Conservation (phyloP, 1,284 basidiomycete species). For the Cystobasidium pallidum region DNA sequence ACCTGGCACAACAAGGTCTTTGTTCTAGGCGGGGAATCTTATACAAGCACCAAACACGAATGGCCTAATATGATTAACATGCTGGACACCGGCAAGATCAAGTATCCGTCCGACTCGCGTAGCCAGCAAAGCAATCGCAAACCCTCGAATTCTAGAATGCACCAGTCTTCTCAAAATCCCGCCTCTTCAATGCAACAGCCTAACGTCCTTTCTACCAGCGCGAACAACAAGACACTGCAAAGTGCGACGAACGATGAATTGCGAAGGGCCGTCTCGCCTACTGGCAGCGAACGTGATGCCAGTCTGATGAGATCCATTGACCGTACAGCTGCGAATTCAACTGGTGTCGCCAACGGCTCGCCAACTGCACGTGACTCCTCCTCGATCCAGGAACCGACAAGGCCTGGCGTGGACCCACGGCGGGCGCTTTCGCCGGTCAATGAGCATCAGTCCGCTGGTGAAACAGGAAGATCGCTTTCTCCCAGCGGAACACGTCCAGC, state of each 20-base stretch:
- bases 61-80: slow-evolving; percentile 82
- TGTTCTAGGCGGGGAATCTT: slow-evolving; percentile 92
- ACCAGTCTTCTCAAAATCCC: slow-evolving; percentile 2
- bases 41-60: slow-evolving; percentile 60
- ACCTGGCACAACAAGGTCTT: slow-evolving; percentile 84
- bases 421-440: slow-evolving; percentile 59
- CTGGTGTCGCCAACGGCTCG: slow-evolving; percentile 12
- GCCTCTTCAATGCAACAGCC: slow-evolving; percentile 30
- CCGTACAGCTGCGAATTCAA: background rate
- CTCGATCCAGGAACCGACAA: slow-evolving; percentile 24
- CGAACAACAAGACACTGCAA: slow-evolving; percentile 30
- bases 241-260: slow-evolving; percentile 23
- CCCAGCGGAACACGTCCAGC: slow-evolving; percentile 5
- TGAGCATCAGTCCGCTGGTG: slow-evolving; percentile 58
- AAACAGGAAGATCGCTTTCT: slow-evolving; percentile 28
- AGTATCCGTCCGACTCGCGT: slow-evolving; percentile 75
- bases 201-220: slow-evolving; percentile 8
- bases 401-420: slow-evolving; percentile 53
- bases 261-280: slow-evolving; percentile 36
- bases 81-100: slow-evolving; percentile 91
- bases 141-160: slow-evolving; percentile 51
- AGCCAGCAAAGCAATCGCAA: slow-evolving; percentile 53
- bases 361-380: slow-evolving; percentile 25
- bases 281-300: slow-evolving; percentile 29
- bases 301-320: slow-evolving; percentile 10